Base-by-base conservation (phyloP, 2,329 filamentous ascomycete genomes). In the Aschersonia sp. region DNA sequence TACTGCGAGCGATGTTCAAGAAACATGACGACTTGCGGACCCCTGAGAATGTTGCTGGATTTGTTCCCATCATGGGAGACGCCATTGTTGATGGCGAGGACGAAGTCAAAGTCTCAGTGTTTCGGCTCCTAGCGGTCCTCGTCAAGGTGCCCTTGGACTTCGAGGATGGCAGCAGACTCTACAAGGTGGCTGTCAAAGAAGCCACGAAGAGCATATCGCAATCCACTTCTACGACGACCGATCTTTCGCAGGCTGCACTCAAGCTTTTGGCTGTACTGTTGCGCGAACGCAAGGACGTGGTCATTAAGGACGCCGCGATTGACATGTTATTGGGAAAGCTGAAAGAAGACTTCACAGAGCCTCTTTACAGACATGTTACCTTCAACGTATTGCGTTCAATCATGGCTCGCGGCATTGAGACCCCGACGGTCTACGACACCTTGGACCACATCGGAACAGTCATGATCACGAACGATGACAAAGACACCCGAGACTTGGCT, bases 381-480 rank as follows among this genome's bases (percentile, higher is more conserved):
- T 98, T 98, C 69, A 94, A 87, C 59, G 97, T 98, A 65, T 68
- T 98, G 50, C 84, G 89, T 42, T 85, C 88, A 1, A 81, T 97
- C 30, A 77, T 98, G 59, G 84, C 86, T 47, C 80, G 89, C 20
- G 91, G 85, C 60, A 74, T 97, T 43, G 77, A 95, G 57, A 89
- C 94, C 5, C 83, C 89, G 0, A 77, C 84, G 42, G 82, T 98
- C 31, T 98, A 98, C 60, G 91, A 97, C 59, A 83, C 85, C 6
- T 77, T 96, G 53, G 92, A 98, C 61, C 82, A 89, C 57, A 83
- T 94, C 31, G 87, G 88, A 44, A 82, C 78, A 3, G 84, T 96
- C 62, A 97, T 97, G 89, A 85, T 98, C 49, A 95, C 85, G 43
- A 97, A 97, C 60, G 87, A 95, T 52, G 89, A 94, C 55, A 84